These are phyloP conservation scores for Nakazawaea ishiwadae DNA, from an alignment of 805 yeast species.

Conservation along the genomic window DNA sequence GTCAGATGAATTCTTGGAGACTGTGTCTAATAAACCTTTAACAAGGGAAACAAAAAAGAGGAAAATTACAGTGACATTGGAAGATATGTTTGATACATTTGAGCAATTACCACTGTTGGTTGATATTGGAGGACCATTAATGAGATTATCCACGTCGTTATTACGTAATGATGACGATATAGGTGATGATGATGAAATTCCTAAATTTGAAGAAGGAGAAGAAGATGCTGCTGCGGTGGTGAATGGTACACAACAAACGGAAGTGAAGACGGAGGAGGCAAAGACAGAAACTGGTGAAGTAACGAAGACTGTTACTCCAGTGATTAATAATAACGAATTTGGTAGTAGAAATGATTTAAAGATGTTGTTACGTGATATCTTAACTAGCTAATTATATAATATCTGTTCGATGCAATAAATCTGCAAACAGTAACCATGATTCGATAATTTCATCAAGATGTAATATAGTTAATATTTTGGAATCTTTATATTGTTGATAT, in stretches of 20 bases:
- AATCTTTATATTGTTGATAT: too few species aligned
- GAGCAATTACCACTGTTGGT: slow-evolving; percentile 61
- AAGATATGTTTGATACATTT: slow-evolving; percentile 63
- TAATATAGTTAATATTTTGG: too few species aligned
- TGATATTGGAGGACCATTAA: slow-evolving; percentile 61
- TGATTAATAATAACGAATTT: slow-evolving; percentile 28
- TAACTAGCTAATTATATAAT: slow-evolving; percentile 19
- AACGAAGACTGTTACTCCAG: too few species aligned
- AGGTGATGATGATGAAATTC: slow-evolving; percentile 13
- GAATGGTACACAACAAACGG: background rate
- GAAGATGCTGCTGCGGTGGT: background rate
- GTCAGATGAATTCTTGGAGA: slow-evolving; percentile 26
- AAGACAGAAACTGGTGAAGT: too few species aligned
- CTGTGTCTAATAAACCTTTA: too few species aligned
- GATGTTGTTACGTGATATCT: slow-evolving; percentile 66
- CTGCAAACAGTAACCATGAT: too few species aligned
- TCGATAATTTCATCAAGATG: too few species aligned
- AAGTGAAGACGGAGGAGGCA: background rate
- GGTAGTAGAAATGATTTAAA: slow-evolving; percentile 67
- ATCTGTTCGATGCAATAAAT: too few species aligned
- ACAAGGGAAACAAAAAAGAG: too few species aligned
- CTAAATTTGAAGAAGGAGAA: too few species aligned
- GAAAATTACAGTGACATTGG: slow-evolving; percentile 49
- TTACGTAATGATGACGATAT: slow-evolving; percentile 53
- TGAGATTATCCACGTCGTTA: slow-evolving; percentile 42